Evolutionary conservation across 441 rosid genomes (phyloP).

Genomic region (Adansonia gregorii): DNA sequence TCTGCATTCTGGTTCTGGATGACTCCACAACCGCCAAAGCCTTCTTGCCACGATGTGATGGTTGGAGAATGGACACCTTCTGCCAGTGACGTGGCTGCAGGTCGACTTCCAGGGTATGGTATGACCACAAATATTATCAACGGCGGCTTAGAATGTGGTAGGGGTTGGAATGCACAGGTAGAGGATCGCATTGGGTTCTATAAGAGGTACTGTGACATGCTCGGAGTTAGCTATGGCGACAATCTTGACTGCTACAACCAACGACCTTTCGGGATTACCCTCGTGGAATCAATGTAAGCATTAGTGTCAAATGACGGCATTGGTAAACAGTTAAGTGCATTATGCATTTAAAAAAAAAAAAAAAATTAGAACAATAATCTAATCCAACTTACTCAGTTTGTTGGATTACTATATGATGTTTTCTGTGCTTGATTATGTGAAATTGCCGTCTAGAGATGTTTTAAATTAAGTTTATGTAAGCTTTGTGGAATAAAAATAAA

Average conservation of each 20-base stretch:
- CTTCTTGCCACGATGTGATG: slow-evolving; percentile 44
- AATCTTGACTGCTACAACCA: slow-evolving; percentile 45
- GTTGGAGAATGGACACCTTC: neutral
- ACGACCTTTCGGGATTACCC: slow-evolving; percentile 3
- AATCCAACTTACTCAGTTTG: neutral
- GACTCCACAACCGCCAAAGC: slow-evolving; percentile 50
- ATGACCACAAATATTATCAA: neutral
- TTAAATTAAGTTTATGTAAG: neutral
- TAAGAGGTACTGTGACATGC: slow-evolving; percentile 45
- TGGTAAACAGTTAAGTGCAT: no score
- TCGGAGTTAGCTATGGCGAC: slow-evolving; percentile 33
- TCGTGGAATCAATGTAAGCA: no score
- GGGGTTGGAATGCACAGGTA: no score
- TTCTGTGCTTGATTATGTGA: neutral
- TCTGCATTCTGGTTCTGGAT: slow-evolving; percentile 63
- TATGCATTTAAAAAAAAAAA: no score
- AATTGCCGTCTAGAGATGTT: neutral
- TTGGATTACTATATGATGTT: neutral
- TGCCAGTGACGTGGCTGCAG: neutral
- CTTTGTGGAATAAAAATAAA: neutral
- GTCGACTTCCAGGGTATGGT: neutral
- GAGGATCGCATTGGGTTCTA: slow-evolving; percentile 56
- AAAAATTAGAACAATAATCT: no score
- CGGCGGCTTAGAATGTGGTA: neutral
- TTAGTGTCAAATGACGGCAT: no score